Base-by-base conservation (phyloP, 1,284 basidiomycete genomes). In the Phlebopus sp. region DNA sequence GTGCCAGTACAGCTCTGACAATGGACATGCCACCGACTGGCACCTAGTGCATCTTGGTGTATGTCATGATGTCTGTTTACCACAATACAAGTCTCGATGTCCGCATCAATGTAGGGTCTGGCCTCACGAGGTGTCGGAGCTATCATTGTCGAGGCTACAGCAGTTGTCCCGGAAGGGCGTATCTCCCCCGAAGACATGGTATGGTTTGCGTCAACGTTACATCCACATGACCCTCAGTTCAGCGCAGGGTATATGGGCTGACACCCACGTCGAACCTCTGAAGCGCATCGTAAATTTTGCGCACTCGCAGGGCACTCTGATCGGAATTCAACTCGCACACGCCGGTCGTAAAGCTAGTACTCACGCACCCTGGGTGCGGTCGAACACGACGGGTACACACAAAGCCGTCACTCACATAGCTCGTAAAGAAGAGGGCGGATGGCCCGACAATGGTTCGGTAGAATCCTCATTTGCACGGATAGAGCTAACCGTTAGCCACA, bases 151-250 rank as follows among this genome's bases (percentile, higher is more conserved):
- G 86, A 90, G 65, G 84, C 86, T 1, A 82, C 84, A 1, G 75
- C 81, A 3, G 84, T 92, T 13, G 69, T 84, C 0, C 84, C 90
- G 0, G 86, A 92, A 64, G 91, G 90, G 2, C 77, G 91, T 30
- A 86, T 88, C 53, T 78, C 83, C 0, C 83, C 85, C 0, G 76
- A 87, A 57, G 82, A 85, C 56, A 68, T 71, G 58, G 76, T 75
- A n/a, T 39, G 67, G 51, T 25, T 21, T 14, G 35, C 8, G 17
- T 15, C 5, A 23, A 3, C 19, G 18, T 21, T 37, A 14, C 9
- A 31, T 3, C 10, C 14, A 11, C 40, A 5, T 14, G 19, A 29
- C 21, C 47, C 37, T 53, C 27, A 53, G 35, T 18, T 2, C 39
- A 13, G 21, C 37, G 19, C 40, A 76, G 73, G 88, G 88, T 0